phyloP scores from a whole-genome alignment of 108 stramenopile species.

The Skeletonema potamos region DNA sequence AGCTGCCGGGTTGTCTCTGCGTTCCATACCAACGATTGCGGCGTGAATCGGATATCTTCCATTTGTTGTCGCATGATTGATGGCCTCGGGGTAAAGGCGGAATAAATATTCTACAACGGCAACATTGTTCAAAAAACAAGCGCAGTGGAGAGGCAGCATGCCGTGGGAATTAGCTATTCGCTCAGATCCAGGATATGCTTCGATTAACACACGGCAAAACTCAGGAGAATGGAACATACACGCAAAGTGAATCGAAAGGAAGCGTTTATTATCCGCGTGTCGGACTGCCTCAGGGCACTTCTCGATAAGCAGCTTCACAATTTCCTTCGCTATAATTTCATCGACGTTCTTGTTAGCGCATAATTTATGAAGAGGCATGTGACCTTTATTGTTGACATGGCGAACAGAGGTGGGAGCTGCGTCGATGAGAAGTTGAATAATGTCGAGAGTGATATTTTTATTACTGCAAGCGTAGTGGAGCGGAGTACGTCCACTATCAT shows the following conservation, averaged over 20 bases:
- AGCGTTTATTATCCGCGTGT: background rate
- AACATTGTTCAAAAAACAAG: background rate
- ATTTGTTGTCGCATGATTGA: background rate
- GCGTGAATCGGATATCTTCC: background rate
- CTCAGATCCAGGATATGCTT: slow-evolving; percentile 9
- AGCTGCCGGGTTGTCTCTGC: background rate
- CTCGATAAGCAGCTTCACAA: background rate
- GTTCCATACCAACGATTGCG: background rate
- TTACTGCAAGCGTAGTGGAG: background rate
- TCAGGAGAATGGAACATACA: background rate
- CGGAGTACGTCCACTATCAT: background rate
- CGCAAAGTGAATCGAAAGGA: slow-evolving; percentile 7
- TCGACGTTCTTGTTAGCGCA: background rate
- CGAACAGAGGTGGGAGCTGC: background rate
- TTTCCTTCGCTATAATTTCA: background rate
- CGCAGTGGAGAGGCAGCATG: background rate
- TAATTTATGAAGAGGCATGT: slow-evolving; percentile 5
- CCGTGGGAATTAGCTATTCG: background rate
- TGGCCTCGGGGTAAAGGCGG: background rate
- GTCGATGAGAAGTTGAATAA: slow-evolving; percentile 10
- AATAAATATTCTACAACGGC: background rate
- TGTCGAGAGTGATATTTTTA: background rate
- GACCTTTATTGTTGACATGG: background rate
- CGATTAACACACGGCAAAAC: background rate
- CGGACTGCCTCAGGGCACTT: too few species aligned